Conservation (phyloP, 257 asterid species). For the Primulina huaijiensis region DNA sequence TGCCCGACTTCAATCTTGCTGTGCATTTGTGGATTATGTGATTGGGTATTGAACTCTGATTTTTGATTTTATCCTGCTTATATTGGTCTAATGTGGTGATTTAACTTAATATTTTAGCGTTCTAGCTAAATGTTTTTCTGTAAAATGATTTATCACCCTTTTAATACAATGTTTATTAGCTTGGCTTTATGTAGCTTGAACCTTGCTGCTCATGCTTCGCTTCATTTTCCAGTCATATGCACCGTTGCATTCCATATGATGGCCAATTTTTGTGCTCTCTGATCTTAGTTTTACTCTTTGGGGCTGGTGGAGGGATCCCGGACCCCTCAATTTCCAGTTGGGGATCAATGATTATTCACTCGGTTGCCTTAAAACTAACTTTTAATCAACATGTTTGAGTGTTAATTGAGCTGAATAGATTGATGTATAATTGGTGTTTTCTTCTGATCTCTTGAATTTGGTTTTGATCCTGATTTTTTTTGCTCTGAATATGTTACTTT, state of each 20-base stretch:
- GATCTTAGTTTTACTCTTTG: background rate
- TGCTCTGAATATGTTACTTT: background rate
- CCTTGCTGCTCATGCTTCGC: background rate
- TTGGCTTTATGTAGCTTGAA: background rate
- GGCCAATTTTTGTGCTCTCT: background rate
- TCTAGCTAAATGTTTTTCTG: background rate
- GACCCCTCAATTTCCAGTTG: background rate
- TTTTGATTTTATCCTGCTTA: background rate
- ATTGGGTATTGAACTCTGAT: slow-evolving; percentile 20
- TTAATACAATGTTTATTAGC: background rate
- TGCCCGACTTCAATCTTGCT: background rate
- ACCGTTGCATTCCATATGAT: slow-evolving; percentile 3
- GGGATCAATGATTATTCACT: slow-evolving; percentile 1
- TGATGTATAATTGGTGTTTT: slow-evolving; percentile 10
- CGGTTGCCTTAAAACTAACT: slow-evolving; percentile 1
- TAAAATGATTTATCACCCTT: no score
- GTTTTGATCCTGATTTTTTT: background rate
- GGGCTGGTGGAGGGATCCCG: background rate
- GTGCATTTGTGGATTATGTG: slow-evolving; percentile 11
- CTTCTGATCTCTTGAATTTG: background rate
- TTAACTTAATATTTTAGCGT: slow-evolving; percentile 3
- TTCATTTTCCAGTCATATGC: background rate
- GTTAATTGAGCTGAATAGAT: background rate
- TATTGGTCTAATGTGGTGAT: slow-evolving; percentile 27
- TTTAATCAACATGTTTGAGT: slow-evolving; percentile 1